phyloP scores from a whole-genome alignment of 441 rosid genomes.

The Aleurites moluccanus region DNA sequence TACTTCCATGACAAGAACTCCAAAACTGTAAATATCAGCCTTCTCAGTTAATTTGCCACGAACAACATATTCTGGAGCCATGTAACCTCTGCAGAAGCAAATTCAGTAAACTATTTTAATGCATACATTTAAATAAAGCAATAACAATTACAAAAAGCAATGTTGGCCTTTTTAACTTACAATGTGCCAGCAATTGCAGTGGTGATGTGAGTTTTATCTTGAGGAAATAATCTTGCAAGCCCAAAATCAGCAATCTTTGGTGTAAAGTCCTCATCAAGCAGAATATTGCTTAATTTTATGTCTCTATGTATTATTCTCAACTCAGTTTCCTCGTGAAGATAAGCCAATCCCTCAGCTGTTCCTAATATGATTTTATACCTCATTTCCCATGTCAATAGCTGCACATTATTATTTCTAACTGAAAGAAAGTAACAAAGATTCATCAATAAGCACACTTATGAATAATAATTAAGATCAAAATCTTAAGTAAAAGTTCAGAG shows the following conservation, averaged over 20 bases:
- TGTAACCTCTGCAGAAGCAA: slow-evolving; percentile 64
- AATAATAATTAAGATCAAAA: background rate
- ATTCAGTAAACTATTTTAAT: background rate
- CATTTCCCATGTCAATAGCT: slow-evolving; percentile 50
- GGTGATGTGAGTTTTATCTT: slow-evolving; percentile 69
- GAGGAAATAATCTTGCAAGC: slow-evolving; percentile 71
- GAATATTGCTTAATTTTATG: slow-evolving; percentile 70
- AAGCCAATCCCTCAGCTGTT: slow-evolving; percentile 76
- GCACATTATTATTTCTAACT: slow-evolving; percentile 36
- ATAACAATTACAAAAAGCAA: background rate
- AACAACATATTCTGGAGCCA: slow-evolving; percentile 87
- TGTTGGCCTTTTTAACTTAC: slow-evolving; percentile 36
- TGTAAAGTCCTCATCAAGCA: slow-evolving; percentile 61
- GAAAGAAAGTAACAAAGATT: slow-evolving; percentile 23
- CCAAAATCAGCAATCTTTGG: slow-evolving; percentile 91
- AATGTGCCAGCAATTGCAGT: slow-evolving; percentile 85
- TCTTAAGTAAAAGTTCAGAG: slow-evolving; percentile 9
- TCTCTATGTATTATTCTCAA: slow-evolving; percentile 86
- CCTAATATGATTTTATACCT: slow-evolving; percentile 63
- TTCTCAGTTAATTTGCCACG: slow-evolving; percentile 78
- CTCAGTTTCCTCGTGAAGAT: slow-evolving; percentile 72
- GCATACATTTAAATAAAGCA: background rate
- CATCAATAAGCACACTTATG: slow-evolving; percentile 9
- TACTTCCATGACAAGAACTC: slow-evolving; percentile 71
- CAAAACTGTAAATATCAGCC: slow-evolving; percentile 83